Percentiles rank a stretch among this genome's conserved stretches.
Evolutionary conservation across 2,329 filamentous ascomycete species (phyloP).

Genomic region (Coniella lustricola): DNA sequence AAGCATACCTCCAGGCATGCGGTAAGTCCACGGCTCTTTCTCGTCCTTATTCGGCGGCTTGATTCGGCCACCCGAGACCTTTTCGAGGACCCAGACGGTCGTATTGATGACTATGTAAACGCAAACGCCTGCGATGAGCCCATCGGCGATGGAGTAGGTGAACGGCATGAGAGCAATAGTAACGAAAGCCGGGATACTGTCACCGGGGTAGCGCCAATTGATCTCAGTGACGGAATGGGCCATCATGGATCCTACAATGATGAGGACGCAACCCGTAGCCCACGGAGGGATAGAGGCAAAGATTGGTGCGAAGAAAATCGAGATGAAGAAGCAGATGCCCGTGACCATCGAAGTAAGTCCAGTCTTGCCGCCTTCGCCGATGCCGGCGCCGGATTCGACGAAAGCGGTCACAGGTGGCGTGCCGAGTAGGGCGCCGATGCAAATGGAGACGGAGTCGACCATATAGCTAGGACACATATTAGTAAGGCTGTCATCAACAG

Average conservation of each 20-base stretch:
- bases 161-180: conserved; percentile 84
- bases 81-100: conserved; percentile 61
- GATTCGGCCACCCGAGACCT: conserved; percentile 60
- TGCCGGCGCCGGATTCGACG: conserved; percentile 69
- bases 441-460: conserved; percentile 72
- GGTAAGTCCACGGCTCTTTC: conserved; percentile 76
- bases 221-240: conserved; percentile 69
- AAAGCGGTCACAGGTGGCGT: conserved; percentile 67
- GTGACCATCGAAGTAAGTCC: conserved; percentile 64
- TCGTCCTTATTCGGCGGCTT: conserved; percentile 67
- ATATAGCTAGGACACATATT: conserved; percentile 44
- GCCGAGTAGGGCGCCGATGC: conserved; percentile 67
- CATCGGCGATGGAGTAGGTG: conserved; percentile 82
- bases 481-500: not conserved
- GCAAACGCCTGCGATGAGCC: conserved; percentile 72
- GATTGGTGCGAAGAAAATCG: conserved; percentile 69
- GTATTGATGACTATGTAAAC: conserved; percentile 72
- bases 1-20: conserved; percentile 65
- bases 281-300: conserved; percentile 72
- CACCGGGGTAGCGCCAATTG: conserved; percentile 83
- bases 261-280: conserved; percentile 69
- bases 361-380: conserved; percentile 67
- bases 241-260: conserved; percentile 88
- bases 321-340: conserved; percentile 63
- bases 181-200: conserved; percentile 77